Evolutionary conservation across 2,329 filamentous ascomycete genomes (phyloP).

Genomic region (Sporothrix brasiliensis): DNA sequence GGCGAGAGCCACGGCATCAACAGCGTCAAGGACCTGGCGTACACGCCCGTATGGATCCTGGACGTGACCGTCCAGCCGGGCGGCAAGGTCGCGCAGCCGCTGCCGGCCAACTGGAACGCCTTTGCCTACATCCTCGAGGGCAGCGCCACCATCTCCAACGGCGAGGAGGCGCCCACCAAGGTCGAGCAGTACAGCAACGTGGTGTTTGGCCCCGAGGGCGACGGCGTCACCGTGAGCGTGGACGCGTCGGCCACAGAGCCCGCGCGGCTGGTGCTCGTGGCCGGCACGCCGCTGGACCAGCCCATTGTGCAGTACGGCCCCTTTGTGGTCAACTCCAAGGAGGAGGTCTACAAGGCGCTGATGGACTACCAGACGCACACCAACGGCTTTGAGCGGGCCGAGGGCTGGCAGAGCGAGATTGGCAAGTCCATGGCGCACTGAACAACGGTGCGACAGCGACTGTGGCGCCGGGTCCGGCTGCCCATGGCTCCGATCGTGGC

Average conservation of each 20-base stretch:
- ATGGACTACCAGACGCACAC: slow-evolving; percentile 71
- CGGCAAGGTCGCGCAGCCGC: slow-evolving; percentile 70
- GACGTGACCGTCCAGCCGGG: slow-evolving; percentile 81
- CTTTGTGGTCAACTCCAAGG: slow-evolving; percentile 74
- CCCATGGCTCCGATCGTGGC: not conserved
- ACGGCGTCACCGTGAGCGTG: slow-evolving; percentile 72
- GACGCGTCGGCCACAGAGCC: slow-evolving; percentile 63
- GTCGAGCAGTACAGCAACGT: slow-evolving; percentile 81
- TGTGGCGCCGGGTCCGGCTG: not conserved
- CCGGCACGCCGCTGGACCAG: slow-evolving; percentile 79
- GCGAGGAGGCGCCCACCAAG: slow-evolving; percentile 46
- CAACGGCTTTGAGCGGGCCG: slow-evolving; percentile 80
- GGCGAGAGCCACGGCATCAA: slow-evolving; percentile 83
- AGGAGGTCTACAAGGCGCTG: slow-evolving; percentile 76
- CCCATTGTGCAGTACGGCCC: slow-evolving; percentile 82
- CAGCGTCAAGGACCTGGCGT: slow-evolving; percentile 81
- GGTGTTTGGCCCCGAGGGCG: slow-evolving; percentile 80
- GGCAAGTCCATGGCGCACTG: slow-evolving; percentile 68
- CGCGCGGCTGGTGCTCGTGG: slow-evolving; percentile 69
- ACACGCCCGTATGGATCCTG: slow-evolving; percentile 95
- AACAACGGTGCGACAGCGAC: not conserved
- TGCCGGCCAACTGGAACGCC: slow-evolving; percentile 84
- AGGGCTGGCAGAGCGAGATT: slow-evolving; percentile 83
- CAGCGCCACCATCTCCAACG: slow-evolving; percentile 63
- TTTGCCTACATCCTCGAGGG: slow-evolving; percentile 88